Base-by-base conservation (phyloP, 2,329 filamentous ascomycete genomes). In the Pseudogymnoascus sp. region DNA sequence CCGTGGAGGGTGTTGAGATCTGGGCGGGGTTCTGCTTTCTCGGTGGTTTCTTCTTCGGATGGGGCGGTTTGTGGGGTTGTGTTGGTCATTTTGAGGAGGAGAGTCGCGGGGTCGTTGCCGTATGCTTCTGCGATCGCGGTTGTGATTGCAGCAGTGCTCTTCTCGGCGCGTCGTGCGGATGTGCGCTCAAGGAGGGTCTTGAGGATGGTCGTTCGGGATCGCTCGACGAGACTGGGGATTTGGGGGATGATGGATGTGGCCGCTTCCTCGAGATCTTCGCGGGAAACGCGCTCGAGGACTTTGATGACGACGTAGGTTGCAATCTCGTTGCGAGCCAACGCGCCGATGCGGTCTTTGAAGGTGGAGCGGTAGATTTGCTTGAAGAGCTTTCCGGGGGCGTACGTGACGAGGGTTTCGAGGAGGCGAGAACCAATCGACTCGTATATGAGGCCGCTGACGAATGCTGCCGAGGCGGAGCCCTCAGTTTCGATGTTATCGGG, bases 391-490 rank as follows among this genome's bases (percentile, higher is more conserved):
- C 90, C 92, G 0, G 94, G 92, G 14, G 88, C 85, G 71, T 89
- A 83, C 25, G 86, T 83, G 66, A 97, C 84, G 66, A 99, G 87
- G 0, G 88, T 91, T 76, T 99, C 94, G 22, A 97, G 81, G 1
- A 99, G 80, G 49, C 93, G 88, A 3, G 93, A 97, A 14, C 94
- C 94, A 60, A 97, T 87, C 1, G 89, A 82, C 71, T 97, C 92
- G 74, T 97, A 97, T 25, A 97, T 80, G 72, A 97, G 84, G 62
- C 89, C 87, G 69, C 90, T 92, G 72, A 97, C 83, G 72, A 97
- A 96, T 14, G 84, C 82, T 3, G 90, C 89, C 58, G 87, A 88
- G 35, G 90, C 89, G 1, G 84, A 84, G 14, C 85, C 84, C 65
- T 93, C 88, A 30, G 82, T 82, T 19, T 95, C 83, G 0, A 89